Evolutionary conservation across 352 stramenopile species (phyloP).

Genomic region (Globisporangium yorkense): DNA sequence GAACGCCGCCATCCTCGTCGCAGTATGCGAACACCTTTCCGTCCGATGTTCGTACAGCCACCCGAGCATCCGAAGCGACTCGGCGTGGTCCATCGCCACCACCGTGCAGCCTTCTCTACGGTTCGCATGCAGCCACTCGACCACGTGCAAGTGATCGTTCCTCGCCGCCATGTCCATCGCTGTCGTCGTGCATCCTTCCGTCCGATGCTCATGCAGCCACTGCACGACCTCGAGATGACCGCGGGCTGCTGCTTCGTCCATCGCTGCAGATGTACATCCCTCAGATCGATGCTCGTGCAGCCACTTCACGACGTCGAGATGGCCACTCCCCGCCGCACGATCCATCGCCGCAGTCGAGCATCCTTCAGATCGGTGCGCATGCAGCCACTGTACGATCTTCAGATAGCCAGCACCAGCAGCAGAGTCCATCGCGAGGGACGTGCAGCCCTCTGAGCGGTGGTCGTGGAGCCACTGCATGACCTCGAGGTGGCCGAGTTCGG

Average conservation of each 20-base stretch:
- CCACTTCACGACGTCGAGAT: slow-evolving; percentile 49
- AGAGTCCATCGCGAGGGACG: neutral
- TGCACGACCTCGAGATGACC: slow-evolving; percentile 1
- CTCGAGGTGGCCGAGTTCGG: neutral
- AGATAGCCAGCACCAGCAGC: neutral
- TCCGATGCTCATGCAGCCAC: slow-evolving; percentile 3
- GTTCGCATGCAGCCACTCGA: slow-evolving; percentile 55
- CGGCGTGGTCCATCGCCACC: neutral
- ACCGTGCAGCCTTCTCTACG: slow-evolving; percentile 8
- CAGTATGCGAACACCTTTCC: no score
- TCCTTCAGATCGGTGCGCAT: neutral
- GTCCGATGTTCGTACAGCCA: neutral
- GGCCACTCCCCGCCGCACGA: neutral
- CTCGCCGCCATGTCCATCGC: neutral
- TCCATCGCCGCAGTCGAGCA: slow-evolving; percentile 1
- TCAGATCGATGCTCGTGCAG: slow-evolving; percentile 34
- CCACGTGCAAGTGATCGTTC: slow-evolving; percentile 23
- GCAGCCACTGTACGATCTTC: slow-evolving; percentile 3
- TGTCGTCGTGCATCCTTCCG: neutral
- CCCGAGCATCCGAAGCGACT: neutral
- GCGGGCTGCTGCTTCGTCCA: neutral
- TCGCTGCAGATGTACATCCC: neutral
- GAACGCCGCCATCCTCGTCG: no score
- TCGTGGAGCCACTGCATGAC: neutral
- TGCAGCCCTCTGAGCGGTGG: neutral